Evolutionary conservation across 768 basidiomycete genomes (phyloP).

Genomic region (Lactarius indigo): DNA sequence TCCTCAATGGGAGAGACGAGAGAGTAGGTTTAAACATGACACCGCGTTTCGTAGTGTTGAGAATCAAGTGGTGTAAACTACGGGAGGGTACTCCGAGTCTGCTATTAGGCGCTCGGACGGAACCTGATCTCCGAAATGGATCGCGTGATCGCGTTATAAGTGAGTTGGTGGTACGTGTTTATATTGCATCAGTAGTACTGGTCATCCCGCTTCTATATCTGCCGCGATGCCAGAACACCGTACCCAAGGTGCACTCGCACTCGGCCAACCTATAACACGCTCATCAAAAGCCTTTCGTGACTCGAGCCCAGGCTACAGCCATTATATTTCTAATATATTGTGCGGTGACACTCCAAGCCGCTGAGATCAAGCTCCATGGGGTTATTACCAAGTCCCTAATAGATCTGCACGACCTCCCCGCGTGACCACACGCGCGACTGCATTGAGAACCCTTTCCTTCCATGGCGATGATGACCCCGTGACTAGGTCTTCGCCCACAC

Average conservation of each 20-base stretch:
- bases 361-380: neutral
- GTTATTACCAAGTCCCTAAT: conserved; percentile 31
- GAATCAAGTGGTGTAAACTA: neutral
- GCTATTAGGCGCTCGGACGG: conserved; percentile 1
- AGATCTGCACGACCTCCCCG: conserved; percentile 33
- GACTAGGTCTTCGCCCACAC: neutral
- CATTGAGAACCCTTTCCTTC: conserved; percentile 7
- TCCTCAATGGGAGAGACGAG: conserved; percentile 1
- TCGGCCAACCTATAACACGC: no score
- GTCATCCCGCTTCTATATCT: no score
- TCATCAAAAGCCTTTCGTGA: no score
- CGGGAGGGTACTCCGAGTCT: neutral
- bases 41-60: neutral
- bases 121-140: neutral
- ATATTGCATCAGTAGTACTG: conserved; percentile 13
- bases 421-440: conserved; percentile 2
- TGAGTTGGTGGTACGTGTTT: neutral
- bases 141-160: neutral
- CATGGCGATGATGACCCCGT: neutral
- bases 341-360: no score
- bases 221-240: no score
- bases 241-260: no score
- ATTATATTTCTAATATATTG: no score
- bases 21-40: neutral
- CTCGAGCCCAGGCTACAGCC: no score